Evolutionary conservation across 2,329 filamentous ascomycete species (phyloP), one percentile per base, ranked within the genome.

Genomic region (Arthrobotrys sphaeroides): DNA sequence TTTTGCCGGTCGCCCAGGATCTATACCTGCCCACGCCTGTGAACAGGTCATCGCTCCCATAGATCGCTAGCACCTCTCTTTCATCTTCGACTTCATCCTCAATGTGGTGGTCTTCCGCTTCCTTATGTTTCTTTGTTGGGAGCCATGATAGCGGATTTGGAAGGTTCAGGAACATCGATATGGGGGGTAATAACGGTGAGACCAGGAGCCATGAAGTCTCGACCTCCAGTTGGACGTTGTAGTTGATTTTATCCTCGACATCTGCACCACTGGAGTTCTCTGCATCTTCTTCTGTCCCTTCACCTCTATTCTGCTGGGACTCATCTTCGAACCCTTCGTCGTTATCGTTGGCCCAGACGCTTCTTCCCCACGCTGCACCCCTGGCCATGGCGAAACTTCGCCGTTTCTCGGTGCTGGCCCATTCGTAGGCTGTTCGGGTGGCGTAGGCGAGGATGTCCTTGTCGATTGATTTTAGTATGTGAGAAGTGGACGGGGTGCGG

Each of bases 21-120:
- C 87, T 85, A 78, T 94, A 84, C 81, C 88, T 91, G 70, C 85
- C 86, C 2, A 84, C 84, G 0, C 89, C 87, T 0, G 91, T 89
- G 78, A 97, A 96, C 0, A 86, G 83, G 81, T 98, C 94, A 2
- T 87, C 84, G 59, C 90, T 88, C 0, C 94, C 94, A 80, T 90
- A 96, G 0, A 96, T 82, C 0, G 88, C 89, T 33, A 97, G 81
- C 0, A 90, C 90, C 10, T 70, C 65, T 28, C 42, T 66, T 31
- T 62, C 42, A 20, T 62, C 59, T 16, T 59, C 57, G 16, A 24
- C 28, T 4, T 61, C 64, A 13, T 18, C 60, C 26, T 57, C 33
- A 26, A 24, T 6, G 12, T 59, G 16, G 2, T 80, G 64, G 4
- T 51, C 73, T 6, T 77, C 62, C n/a, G 80, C 72, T 2, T 60